Conservation (phyloP, 257 asterid genomes). For the Solanum neorickii region DNA sequence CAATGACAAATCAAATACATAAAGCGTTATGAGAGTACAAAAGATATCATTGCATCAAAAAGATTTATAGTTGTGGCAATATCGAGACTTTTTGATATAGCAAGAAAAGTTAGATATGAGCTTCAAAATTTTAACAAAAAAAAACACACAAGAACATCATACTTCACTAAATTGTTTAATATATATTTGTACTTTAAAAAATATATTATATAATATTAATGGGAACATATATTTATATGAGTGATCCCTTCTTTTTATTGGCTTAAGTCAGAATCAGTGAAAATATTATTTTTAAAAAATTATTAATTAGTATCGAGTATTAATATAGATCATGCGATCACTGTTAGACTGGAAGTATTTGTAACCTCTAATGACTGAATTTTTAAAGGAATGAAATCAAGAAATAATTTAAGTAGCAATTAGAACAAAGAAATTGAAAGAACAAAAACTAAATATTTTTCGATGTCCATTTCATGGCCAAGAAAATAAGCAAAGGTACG, state of each 20-base stretch:
- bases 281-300: too few relatives aligned
- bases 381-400: neutral
- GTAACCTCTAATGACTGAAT: neutral
- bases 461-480: neutral
- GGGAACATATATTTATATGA: neutral
- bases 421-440: neutral
- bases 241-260: too few relatives aligned
- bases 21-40: neutral
- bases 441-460: neutral
- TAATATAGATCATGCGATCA: neutral
- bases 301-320: too few relatives aligned
- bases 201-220: too few relatives aligned
- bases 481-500: neutral
- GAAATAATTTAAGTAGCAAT: neutral
- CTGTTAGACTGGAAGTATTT: neutral
- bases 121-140: neutral
- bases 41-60: neutral
- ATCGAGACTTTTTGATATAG: too few relatives aligned
- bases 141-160: neutral
- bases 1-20: neutral
- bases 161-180: too few relatives aligned
- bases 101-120: neutral
- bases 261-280: too few relatives aligned
- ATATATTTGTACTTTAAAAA: neutral
- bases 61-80: neutral